A percentile compares a stretch with the other conserved stretches of the same genome.
Conservation (phyloP, 2,329 filamentous ascomycete species). For the Botryotinia calthae region DNA sequence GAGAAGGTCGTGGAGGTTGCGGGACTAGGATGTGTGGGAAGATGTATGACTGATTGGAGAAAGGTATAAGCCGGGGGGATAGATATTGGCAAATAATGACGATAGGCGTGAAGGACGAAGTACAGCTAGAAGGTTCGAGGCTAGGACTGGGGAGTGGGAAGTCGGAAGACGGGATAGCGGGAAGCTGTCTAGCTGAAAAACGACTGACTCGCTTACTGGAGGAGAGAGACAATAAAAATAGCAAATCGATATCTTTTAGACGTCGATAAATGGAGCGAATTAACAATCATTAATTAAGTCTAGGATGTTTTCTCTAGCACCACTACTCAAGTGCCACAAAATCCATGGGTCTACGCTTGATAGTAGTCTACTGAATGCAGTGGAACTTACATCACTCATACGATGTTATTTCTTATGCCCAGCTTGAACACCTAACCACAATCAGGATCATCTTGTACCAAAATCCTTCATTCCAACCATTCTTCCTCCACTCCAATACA, state of each 20-base stretch:
- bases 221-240: background rate
- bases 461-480: background rate
- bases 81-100: background rate
- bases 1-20: conserved; percentile 97
- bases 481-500: background rate
- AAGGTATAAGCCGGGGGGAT: conserved; percentile 61
- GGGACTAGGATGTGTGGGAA: conserved; percentile 84
- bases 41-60: conserved; percentile 94
- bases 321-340: background rate
- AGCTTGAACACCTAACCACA: background rate
- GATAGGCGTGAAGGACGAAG: background rate
- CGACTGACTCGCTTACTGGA: background rate
- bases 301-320: background rate
- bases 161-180: background rate
- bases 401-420: background rate
- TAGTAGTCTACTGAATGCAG: background rate
- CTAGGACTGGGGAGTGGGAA: background rate
- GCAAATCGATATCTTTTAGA: conserved; percentile 4
- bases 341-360: background rate
- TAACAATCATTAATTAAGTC: conserved; percentile 6
- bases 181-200: background rate
- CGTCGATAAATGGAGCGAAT: background rate
- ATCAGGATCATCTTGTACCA: background rate
- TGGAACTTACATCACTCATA: background rate
- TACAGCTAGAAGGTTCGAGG: background rate